Base-by-base conservation (phyloP, 108 stramenopile genomes). In the Pseudonitzschia multistriata region DNA sequence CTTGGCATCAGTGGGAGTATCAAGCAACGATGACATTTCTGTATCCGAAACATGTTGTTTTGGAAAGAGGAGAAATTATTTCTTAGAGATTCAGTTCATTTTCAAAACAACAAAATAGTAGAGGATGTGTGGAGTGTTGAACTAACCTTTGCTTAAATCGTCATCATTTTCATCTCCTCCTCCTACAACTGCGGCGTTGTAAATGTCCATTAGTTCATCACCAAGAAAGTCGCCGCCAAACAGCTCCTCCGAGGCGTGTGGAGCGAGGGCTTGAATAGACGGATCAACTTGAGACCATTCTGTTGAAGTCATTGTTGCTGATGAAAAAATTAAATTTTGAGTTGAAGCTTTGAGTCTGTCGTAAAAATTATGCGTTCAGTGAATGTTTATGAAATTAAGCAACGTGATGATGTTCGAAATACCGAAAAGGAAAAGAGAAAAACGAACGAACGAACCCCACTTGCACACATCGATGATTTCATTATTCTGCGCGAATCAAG, bases 171-270 rank as follows among this genome's bases (percentile, higher is more conserved):
- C 56, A 53, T 80, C 71, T 30, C 67, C 76, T 21, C 74, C 88
- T 31, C 81, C 81, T 8, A 76, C 84, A 48, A 74, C 83, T n/a
- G 79, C 79, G 39, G 78, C 73, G 77, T 84, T 79, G 71, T 92
- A 92, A 68, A 92, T 92, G 49, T 91, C 90, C 49, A 92, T 87
- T 22, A 84, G 62, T 66, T 92, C 91, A 62, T 92, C 91, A 7
- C 86, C 85, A 62, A 92, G 88, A 62, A 92, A 64, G 15, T 89
- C 90, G 7, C 84, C 88, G 53, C 80, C 85, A 65, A 92, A 92
- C n/a, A 92, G 79, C 57, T 92, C 91, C 27, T 57, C 28, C 56
- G 56, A 57, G 31, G 76, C 66, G 22, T 87, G 76, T 56, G 80
- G 60, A 28, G 74, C 73, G 54, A 83, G 72, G 45, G 71, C 75